Evolutionary conservation across 208 protist genomes (phyloP), one percentile per base, ranked within the genome.

Genomic region (Tritrichomonas foetus): DNA sequence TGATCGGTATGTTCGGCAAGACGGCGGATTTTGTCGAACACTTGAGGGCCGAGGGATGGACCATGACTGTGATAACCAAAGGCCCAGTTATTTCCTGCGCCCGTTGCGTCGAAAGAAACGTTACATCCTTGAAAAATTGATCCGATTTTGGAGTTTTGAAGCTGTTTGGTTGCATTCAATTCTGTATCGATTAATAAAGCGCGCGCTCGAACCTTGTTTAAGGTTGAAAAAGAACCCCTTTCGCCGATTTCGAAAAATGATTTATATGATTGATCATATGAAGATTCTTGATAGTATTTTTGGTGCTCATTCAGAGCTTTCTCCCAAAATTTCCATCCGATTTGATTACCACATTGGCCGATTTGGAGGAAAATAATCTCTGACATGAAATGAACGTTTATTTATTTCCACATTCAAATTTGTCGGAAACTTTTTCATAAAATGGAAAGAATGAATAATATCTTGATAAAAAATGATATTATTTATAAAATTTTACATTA

Each of bases 141-240:
- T 41, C 78, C 39, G 2, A 89, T 89, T 33, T 44, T 49, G 5
- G 78, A 89, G 27, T 44, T 27, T 89, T 89, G 41, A 39, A 89
- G 47, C 25, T 96, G 93, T 47, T 96, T 95, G 80, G 98, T 94
- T 13, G 98, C 98, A 93, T 97, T 97, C 93, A 98, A 96, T 95
- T 99, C 98, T 97, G 98, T 98, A 95, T 99, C 98, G 44, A 99
- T 96, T 0, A 98, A 96, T 25, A 99, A 97, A 64, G 98, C 98
- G 16, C 97, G 96, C 25, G 98, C 98, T 36, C 78, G 5, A 33
- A 89, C 39, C 8, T 89, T 61, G 20, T 49, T 61, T 1, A 89
- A 16, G 16, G 44, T 50, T 39, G 44, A 30, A 47, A 50, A 47
- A 22, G 39, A 55, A 33, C 78, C 78, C n/a, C 78, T 57, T 57